Conservation (phyloP, 1,284 basidiomycete genomes). For the Rhodotorula sp. region DNA sequence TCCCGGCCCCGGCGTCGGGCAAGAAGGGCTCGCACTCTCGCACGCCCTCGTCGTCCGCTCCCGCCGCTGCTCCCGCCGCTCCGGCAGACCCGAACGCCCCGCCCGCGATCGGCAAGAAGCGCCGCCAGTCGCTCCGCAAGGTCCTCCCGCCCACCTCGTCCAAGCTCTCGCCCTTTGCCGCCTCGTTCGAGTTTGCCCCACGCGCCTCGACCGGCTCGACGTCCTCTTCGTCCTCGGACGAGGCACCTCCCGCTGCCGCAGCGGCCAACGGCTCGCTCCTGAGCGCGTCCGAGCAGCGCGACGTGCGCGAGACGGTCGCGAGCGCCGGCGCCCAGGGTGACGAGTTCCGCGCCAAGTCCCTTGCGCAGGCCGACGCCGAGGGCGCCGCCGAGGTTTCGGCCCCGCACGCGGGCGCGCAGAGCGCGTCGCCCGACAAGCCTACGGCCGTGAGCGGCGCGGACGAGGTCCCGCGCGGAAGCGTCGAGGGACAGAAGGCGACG, state of each 20-base stretch:
- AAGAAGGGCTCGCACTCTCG: conserved; percentile 12
- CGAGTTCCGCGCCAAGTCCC: conserved; percentile 19
- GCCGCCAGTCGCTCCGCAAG: conserved; percentile 13
- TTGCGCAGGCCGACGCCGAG: conserved; percentile 17
- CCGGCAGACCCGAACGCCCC: background rate
- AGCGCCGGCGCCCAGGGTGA: conserved; percentile 33
- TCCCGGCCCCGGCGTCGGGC: conserved; percentile 15
- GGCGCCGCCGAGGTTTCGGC: conserved; percentile 52
- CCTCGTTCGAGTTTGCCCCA: conserved; percentile 36
- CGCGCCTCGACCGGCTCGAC: conserved; percentile 6
- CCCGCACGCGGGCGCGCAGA: conserved; percentile 60
- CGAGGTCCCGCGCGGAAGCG: conserved; percentile 38
- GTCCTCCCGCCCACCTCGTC: conserved; percentile 14
- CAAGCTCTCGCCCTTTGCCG: conserved; percentile 32
- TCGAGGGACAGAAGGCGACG: conserved; percentile 48
- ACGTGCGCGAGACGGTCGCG: conserved; percentile 42
- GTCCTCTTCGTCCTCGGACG: background rate
- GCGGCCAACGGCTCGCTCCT: background rate
- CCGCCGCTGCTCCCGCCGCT: background rate
- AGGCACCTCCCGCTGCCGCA: background rate
- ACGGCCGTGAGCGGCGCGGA: background rate
- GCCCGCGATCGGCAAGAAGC: conserved; percentile 21
- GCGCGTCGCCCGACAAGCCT: background rate
- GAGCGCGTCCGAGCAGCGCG: conserved; percentile 8
- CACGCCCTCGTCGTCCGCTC: background rate